A percentile compares a stretch with the other conserved stretches of the same genome.
These are phyloP conservation scores for Fusarium fracticaudum DNA, from an alignment of 2,329 filamentous ascomycete genomes.

Conservation along the genomic window DNA sequence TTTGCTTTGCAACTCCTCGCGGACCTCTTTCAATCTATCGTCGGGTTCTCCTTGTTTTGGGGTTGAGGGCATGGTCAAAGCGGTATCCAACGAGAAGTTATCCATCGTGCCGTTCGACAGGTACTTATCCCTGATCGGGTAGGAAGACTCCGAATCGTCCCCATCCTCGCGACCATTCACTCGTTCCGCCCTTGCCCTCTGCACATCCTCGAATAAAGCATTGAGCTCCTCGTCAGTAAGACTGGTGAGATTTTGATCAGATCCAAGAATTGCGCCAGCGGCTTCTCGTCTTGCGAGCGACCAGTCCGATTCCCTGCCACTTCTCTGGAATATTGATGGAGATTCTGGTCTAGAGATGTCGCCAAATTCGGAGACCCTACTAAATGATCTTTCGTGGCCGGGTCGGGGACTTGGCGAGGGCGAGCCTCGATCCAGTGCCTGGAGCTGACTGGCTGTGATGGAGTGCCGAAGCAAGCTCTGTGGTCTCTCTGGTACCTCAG, in stretches of 20 bases:
- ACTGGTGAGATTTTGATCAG: conserved; percentile 89
- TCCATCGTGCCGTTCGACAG: conserved; percentile 94
- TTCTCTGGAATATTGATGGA: conserved; percentile 72
- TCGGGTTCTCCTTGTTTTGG: conserved; percentile 82
- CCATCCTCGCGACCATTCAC: conserved; percentile 80
- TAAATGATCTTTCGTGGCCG: conserved; percentile 81
- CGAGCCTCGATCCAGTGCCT: conserved; percentile 63
- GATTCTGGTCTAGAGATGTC: conserved; percentile 79
- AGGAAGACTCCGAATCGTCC: conserved; percentile 93
- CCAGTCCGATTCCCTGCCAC: conserved; percentile 89
- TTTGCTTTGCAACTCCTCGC: conserved; percentile 85
- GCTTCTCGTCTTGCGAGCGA: conserved; percentile 92
- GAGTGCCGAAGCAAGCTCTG: conserved; percentile 90
- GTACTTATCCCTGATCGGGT: conserved; percentile 91
- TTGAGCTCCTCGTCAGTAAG: conserved; percentile 95
- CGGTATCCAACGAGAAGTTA: conserved; percentile 95
- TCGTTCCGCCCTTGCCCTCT: conserved; percentile 81
- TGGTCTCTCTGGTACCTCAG: conserved; percentile 67
- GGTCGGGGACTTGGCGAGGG: conserved; percentile 72
- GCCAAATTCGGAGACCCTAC: conserved; percentile 82
- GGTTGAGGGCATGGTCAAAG: conserved; percentile 92
- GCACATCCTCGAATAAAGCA: conserved; percentile 91
- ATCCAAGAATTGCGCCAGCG: conserved; percentile 87
- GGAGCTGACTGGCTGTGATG: conserved; percentile 69
- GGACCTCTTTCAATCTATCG: conserved; percentile 76